phyloP scores from a whole-genome alignment of 73 alveolate genomes.

The Paramecium pentaurelia region DNA sequence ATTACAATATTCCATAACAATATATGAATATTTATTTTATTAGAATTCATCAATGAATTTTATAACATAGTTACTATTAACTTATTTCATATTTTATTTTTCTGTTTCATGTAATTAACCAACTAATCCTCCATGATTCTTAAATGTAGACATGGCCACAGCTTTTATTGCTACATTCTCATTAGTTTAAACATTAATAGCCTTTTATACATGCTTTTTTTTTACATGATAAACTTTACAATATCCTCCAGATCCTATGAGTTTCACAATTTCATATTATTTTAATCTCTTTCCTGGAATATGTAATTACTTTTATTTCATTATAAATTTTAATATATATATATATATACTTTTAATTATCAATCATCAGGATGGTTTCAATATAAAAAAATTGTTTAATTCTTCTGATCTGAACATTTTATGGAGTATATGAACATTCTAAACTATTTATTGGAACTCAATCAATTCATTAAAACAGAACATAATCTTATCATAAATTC shows the following conservation, averaged over 20 bases:
- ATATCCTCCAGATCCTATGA: not conserved
- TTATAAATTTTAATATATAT: not conserved
- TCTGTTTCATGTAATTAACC: constrained; percentile 11
- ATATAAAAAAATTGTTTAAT: not conserved
- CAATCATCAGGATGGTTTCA: constrained; percentile 19
- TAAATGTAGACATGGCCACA: constrained; percentile 1
- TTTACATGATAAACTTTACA: not conserved
- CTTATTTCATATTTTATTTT: not conserved
- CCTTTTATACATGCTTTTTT: not conserved
- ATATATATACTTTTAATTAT: not conserved
- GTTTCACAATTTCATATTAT: not conserved
- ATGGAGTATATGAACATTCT: constrained; percentile 16
- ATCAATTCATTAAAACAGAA: constrained; percentile 26
- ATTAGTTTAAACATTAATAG: not conserved
- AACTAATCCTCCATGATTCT: constrained; percentile 26
- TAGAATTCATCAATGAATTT: not conserved
- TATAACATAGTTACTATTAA: not conserved
- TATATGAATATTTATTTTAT: not conserved
- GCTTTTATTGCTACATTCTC: not conserved
- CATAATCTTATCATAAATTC: not conserved
- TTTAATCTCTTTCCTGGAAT: constrained; percentile 1
- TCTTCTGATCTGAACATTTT: constrained; percentile 36
- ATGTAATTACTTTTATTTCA: not conserved
- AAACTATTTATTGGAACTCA: not conserved
- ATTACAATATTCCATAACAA: constrained; percentile 28